These are phyloP conservation scores for Spergularia marina DNA, from an alignment of 148 eudicot genomes.

Conservation along the genomic window DNA sequence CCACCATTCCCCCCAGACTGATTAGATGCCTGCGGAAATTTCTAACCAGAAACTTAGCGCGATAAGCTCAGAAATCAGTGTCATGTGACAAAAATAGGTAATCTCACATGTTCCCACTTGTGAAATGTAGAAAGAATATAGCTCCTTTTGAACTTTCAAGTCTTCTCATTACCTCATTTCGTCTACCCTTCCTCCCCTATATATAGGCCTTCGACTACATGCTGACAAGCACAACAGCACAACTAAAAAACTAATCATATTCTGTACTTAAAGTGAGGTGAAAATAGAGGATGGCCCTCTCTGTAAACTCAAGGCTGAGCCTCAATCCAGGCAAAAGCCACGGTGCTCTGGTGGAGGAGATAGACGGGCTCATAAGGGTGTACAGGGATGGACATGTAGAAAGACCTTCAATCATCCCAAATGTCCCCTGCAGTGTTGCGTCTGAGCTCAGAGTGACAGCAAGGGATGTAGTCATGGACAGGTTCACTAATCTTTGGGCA, in stretches of 20 bases:
- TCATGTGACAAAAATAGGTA: not conserved
- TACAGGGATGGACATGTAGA: slow-evolving; percentile 47
- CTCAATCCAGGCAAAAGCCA: slow-evolving; percentile 20
- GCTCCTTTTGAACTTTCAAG: slow-evolving; percentile 18
- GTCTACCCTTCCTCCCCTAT: slow-evolving; percentile 23
- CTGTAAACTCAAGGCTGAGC: slow-evolving; percentile 23
- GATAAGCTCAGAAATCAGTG: not conserved
- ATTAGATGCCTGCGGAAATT: slow-evolving; percentile 15
- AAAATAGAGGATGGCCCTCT: slow-evolving; percentile 24
- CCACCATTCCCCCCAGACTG: slow-evolving; percentile 20
- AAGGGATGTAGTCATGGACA: slow-evolving; percentile 40
- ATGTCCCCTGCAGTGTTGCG: slow-evolving; percentile 33
- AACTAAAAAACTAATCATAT: slow-evolving; percentile 14
- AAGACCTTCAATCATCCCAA: slow-evolving; percentile 42
- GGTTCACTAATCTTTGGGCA: slow-evolving; percentile 45
- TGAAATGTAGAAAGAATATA: slow-evolving; percentile 23
- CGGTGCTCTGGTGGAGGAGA: slow-evolving; percentile 41
- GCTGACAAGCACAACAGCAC: slow-evolving; percentile 21
- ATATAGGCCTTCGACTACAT: slow-evolving; percentile 15
- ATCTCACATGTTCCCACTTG: slow-evolving; percentile 24
- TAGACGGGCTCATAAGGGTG: slow-evolving; percentile 51
- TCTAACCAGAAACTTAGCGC: slow-evolving; percentile 10
- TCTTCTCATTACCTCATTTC: slow-evolving; percentile 14
- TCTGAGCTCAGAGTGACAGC: slow-evolving; percentile 38
- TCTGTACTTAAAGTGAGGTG: no score